Conservation (phyloP, 2,329 filamentous ascomycete species). For the Alternaria hordeiaustralica region DNA sequence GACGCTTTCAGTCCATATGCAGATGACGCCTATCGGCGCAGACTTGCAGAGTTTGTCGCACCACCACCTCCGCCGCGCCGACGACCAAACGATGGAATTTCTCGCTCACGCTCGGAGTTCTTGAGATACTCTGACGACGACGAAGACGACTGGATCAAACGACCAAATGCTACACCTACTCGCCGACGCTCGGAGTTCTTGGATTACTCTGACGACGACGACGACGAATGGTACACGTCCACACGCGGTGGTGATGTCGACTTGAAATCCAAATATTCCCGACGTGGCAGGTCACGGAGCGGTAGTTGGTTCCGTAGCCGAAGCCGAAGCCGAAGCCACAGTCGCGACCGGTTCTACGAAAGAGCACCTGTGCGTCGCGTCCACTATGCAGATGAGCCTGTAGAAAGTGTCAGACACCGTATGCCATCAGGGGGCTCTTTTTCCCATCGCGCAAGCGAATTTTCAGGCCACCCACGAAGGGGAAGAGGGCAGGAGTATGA, state of each 20-base stretch:
- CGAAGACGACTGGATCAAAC: no score
- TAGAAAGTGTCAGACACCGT: background rate
- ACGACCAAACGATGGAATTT: no score
- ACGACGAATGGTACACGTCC: background rate
- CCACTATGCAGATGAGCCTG: background rate
- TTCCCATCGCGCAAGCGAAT: fast-evolving
- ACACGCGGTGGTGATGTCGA: background rate
- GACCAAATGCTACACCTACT: no score
- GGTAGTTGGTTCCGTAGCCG: background rate
- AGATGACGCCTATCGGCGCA: no score
- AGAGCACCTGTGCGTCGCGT: background rate
- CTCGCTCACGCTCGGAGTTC: background rate
- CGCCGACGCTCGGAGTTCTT: no score
- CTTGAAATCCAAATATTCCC: fast-evolving
- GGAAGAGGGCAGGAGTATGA: background rate
- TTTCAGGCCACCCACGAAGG: background rate
- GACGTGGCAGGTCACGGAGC: background rate
- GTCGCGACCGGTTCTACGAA: background rate
- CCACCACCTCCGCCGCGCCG: no score
- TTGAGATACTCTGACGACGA: background rate
- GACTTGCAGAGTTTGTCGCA: no score
- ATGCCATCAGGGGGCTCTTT: background rate
- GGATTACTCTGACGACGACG: no score
- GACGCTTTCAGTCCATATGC: no score
- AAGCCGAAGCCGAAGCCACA: background rate